A percentile compares a stretch with the other conserved stretches of the same genome.
phyloP scores from a whole-genome alignment of 805 yeast genomes.

The Kazachstania bromeliacearum region DNA sequence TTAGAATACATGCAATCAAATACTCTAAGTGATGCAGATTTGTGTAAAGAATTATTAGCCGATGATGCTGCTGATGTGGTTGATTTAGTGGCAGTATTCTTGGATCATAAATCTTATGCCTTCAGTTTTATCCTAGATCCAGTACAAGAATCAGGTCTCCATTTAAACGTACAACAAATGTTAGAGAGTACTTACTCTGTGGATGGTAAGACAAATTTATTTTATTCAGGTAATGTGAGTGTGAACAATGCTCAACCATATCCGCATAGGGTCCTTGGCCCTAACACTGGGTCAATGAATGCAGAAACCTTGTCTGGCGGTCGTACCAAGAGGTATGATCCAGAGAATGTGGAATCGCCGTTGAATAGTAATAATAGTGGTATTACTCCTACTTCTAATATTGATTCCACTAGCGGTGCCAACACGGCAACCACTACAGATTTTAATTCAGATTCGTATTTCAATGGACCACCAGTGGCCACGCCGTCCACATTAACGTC shows the following conservation, averaged over 20 bases:
- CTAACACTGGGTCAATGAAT: too few species aligned
- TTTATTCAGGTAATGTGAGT: background rate
- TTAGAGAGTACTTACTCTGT: conserved; percentile 7
- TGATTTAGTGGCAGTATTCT: conserved; percentile 9
- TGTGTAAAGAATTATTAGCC: conserved; percentile 51
- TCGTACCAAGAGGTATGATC: too few species aligned
- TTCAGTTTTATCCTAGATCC: conserved; percentile 17
- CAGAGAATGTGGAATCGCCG: too few species aligned
- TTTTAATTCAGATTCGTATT: background rate
- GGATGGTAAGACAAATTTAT: background rate
- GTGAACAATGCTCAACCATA: background rate
- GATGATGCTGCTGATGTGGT: conserved; percentile 36
- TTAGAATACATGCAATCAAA: conserved; percentile 1
- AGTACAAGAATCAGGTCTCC: conserved; percentile 19
- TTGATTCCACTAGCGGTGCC: background rate
- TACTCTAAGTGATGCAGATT: conserved; percentile 46
- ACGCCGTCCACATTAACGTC: background rate
- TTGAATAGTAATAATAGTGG: too few species aligned
- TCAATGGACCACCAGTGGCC: background rate
- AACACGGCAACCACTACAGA: background rate
- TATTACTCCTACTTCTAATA: background rate
- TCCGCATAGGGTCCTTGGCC: too few species aligned
- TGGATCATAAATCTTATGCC: conserved; percentile 20
- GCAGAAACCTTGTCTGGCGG: too few species aligned
- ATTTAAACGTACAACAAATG: conserved; percentile 16